Evolutionary conservation across 1,284 basidiomycete species (phyloP).

Genomic region (Farysia itapuensis): DNA sequence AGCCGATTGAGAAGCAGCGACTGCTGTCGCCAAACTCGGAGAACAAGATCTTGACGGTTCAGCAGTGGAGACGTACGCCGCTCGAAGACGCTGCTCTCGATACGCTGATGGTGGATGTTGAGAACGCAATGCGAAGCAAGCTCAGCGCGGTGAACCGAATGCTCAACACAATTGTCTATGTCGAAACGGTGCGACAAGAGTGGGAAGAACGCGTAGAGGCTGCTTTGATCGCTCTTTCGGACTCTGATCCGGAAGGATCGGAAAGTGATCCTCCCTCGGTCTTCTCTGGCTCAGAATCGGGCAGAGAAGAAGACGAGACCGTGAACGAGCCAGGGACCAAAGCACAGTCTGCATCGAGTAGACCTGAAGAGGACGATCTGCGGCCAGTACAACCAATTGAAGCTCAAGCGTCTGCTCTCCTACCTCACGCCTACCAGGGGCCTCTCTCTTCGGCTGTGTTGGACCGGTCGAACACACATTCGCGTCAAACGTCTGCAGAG

Average conservation of each 20-base stretch:
- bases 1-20: constrained; percentile 85
- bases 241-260: constrained; percentile 32
- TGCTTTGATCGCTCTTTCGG: constrained; percentile 65
- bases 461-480: not conserved
- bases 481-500: not conserved
- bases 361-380: not conserved
- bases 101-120: constrained; percentile 80
- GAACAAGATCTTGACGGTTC: constrained; percentile 44
- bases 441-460: not conserved
- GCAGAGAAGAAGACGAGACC: constrained; percentile 53
- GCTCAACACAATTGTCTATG: constrained; percentile 96
- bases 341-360: not conserved
- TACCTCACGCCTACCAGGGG: not conserved
- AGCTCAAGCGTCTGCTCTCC: not conserved
- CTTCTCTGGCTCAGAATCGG: constrained; percentile 11
- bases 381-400: not conserved
- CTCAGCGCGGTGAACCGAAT: constrained; percentile 91
- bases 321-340: not conserved
- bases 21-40: constrained; percentile 69
- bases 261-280: constrained; percentile 17
- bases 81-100: constrained; percentile 75
- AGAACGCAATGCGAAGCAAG: constrained; percentile 86
- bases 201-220: constrained; percentile 86
- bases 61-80: constrained; percentile 35
- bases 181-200: constrained; percentile 93